A percentile compares a stretch with the other conserved stretches of the same genome.
Evolutionary conservation across 2,329 filamentous ascomycete genomes (phyloP).

Genomic region (Capronia epimyces): DNA sequence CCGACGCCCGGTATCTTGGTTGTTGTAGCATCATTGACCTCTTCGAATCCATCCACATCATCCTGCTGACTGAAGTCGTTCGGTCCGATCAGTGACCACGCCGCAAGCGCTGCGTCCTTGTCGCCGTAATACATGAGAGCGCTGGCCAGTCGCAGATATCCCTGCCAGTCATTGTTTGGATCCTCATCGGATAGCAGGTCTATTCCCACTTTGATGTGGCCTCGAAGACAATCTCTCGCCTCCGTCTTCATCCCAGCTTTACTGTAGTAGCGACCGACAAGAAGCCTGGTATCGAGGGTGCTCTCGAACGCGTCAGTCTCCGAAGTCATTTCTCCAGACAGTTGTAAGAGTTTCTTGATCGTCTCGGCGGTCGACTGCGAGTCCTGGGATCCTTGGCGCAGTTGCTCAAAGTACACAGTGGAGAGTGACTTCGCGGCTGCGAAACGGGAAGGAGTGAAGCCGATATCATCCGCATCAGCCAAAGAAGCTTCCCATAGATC

Average conservation of each 20-base stretch:
- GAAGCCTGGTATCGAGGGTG: not conserved
- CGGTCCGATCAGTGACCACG: constrained; percentile 31
- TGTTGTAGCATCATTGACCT: not conserved
- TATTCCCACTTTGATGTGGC: constrained; percentile 27
- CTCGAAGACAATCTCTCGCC: not conserved
- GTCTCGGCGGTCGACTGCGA: not conserved
- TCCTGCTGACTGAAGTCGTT: constrained; percentile 1
- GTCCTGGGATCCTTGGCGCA: not conserved
- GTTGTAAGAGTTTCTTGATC: not conserved
- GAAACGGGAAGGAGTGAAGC: not conserved
- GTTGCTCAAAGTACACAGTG: not conserved
- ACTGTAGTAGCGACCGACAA: not conserved
- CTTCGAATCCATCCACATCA: constrained; percentile 1
- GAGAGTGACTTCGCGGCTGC: not conserved
- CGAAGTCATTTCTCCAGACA: not conserved
- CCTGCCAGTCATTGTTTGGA: constrained; percentile 30
- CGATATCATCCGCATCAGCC: not conserved
- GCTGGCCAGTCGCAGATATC: constrained; percentile 27
- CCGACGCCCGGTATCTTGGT: not conserved
- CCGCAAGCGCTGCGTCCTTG: constrained; percentile 29
- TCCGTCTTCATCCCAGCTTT: not conserved
- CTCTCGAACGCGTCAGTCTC: not conserved
- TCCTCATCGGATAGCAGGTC: constrained; percentile 33
- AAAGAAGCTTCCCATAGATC: not conserved
- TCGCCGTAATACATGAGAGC: constrained; percentile 29